These are phyloP conservation scores for Fusarium globosum DNA, from an alignment of 2,329 filamentous ascomycete species.

Conservation along the genomic window DNA sequence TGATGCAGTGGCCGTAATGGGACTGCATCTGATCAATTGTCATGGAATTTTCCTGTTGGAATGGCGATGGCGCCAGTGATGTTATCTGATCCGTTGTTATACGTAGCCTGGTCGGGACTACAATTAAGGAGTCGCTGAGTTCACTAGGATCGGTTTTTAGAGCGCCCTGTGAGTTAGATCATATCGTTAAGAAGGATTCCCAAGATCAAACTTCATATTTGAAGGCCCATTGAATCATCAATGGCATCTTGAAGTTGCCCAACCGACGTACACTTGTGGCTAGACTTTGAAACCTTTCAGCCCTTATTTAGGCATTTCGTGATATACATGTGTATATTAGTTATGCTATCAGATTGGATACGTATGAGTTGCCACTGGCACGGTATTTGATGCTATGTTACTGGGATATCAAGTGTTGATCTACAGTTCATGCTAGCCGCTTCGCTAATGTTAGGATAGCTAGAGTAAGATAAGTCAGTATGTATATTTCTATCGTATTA, in stretches of 20 bases:
- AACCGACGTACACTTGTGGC: not conserved
- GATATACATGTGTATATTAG: not conserved
- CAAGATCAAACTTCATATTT: not conserved
- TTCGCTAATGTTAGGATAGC: not conserved
- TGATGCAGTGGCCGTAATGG: not conserved
- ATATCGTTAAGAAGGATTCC: not conserved
- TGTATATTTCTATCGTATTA: too few relatives aligned
- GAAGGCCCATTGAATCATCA: not conserved
- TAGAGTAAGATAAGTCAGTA: not conserved
- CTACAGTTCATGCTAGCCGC: rapidly evolving
- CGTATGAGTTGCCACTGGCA: not conserved
- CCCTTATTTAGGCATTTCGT: not conserved
- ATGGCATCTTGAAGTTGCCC: not conserved
- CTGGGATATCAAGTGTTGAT: not conserved
- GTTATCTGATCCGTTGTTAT: not conserved
- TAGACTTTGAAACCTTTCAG: not conserved
- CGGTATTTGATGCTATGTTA: not conserved
- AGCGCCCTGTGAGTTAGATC: not conserved
- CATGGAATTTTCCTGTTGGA: not conserved
- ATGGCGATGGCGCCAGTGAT: not conserved
- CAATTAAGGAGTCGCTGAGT: not conserved
- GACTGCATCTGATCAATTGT: not conserved
- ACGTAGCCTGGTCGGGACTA: not conserved
- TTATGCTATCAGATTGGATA: not conserved
- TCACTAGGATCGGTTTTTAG: not conserved